A percentile compares a stretch with the other conserved stretches of the same genome.
Conservation (phyloP, 805 yeast species). For the Huiozyma naganishii region DNA sequence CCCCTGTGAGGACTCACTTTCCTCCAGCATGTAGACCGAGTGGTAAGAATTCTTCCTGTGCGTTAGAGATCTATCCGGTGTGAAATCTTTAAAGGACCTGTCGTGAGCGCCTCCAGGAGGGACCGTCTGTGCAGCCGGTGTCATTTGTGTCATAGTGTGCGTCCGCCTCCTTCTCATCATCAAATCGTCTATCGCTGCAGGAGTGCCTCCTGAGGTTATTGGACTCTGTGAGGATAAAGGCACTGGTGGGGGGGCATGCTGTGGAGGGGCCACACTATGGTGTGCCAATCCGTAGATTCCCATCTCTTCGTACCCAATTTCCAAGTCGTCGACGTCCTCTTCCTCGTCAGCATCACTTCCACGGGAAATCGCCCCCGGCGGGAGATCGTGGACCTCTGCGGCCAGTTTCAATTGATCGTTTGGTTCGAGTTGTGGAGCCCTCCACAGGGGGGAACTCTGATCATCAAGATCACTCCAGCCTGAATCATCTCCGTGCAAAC, state of each 20-base stretch:
- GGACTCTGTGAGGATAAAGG: background rate
- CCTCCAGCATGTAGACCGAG: slow-evolving; percentile 30
- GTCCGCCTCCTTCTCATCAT: background rate
- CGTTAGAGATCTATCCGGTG: slow-evolving; percentile 11
- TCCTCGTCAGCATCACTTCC: background rate
- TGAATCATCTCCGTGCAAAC: background rate
- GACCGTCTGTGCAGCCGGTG: too few species aligned
- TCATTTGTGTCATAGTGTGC: too few species aligned
- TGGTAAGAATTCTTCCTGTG: slow-evolving; percentile 33
- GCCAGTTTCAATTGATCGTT: slow-evolving; percentile 30
- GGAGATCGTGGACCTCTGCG: slow-evolving; percentile 2
- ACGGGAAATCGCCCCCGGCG: background rate
- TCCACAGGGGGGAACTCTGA: slow-evolving; percentile 27
- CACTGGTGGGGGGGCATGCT: slow-evolving; percentile 1
- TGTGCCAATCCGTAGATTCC: background rate
- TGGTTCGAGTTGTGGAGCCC: slow-evolving; percentile 31
- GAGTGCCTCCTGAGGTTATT: background rate
- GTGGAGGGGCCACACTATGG: background rate
- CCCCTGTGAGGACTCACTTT: slow-evolving; percentile 10
- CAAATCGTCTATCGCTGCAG: background rate
- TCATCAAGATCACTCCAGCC: slow-evolving; percentile 3
- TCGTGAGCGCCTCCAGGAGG: background rate
- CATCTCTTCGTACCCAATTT: background rate
- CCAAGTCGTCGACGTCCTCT: background rate
- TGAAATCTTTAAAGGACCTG: background rate